Evolutionary conservation across 352 stramenopile species (phyloP).

Genomic region (Globisporangium mamillatum): DNA sequence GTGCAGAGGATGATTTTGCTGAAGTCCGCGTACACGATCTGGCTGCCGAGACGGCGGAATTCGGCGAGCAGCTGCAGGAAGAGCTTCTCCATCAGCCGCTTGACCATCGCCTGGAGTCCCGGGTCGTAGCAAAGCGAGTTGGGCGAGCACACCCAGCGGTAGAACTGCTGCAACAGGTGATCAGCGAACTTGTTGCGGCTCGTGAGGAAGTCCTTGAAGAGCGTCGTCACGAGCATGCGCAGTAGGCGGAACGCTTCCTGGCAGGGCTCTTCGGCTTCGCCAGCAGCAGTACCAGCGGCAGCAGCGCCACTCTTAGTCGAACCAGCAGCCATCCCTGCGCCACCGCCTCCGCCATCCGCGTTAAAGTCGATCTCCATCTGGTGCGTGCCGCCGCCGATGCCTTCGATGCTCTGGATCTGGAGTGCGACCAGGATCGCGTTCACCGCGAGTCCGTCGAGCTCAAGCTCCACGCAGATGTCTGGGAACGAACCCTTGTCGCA

Average conservation of each 20-base stretch:
- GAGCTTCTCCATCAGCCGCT: conserved; percentile 95
- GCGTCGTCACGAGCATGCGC: conserved; percentile 89
- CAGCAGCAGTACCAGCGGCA: conserved; percentile 23
- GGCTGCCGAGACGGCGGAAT: conserved; percentile 91
- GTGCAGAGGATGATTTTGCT: conserved; percentile 72
- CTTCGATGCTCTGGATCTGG: conserved; percentile 76
- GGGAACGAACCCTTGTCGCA: conserved; percentile 91
- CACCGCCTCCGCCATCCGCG: conserved; percentile 19
- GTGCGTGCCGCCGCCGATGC: conserved; percentile 38
- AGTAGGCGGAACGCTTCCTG: conserved; percentile 91
- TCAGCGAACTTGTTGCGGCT: conserved; percentile 92
- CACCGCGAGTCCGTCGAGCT: conserved; percentile 71
- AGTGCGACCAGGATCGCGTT: conserved; percentile 72
- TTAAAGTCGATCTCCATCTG: conserved; percentile 75
- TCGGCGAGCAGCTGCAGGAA: conserved; percentile 92
- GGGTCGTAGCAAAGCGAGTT: conserved; percentile 94
- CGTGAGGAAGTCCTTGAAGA: conserved; percentile 92
- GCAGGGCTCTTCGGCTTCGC: conserved; percentile 89
- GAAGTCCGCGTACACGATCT: conserved; percentile 91
- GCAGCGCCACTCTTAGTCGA: conserved; percentile 4
- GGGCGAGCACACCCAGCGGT: conserved; percentile 92
- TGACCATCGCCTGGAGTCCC: conserved; percentile 91
- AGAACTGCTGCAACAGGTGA: conserved; percentile 95
- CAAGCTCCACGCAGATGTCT: conserved; percentile 69
- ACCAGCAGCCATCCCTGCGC: not conserved